Evolutionary conservation across 768 basidiomycete species (phyloP), one percentile per base, ranked within the genome.

Genomic region (Fistulinella prunicolor): DNA sequence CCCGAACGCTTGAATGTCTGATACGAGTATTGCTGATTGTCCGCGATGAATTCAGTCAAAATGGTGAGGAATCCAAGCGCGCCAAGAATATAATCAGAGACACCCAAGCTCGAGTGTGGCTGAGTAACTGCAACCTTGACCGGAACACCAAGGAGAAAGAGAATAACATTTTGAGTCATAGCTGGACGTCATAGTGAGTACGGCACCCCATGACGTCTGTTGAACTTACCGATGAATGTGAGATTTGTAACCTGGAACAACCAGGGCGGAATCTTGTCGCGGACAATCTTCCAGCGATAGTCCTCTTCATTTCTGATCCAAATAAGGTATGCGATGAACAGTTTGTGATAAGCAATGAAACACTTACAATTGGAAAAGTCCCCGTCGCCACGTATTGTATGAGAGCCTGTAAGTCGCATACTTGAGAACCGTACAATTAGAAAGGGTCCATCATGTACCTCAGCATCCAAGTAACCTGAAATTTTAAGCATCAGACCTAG

Each of bases 11-110:
- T 97, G 68, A 83, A 87, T 0, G 79, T 79, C 54, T 91, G 89
- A 67, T 76, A 95, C 3, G 86, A 81, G 66, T 80, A 94, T 58
- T 97, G 95, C 63, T 94, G 90, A 56, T 94, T 93, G 66, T 98
- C 95, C 4, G 94, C 79, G 1, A 78, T 82, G 69, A 89, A 92
- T 62, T 98, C 94, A 29, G 82, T 53, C 2, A 70, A 74, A 38
- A 95, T 65, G 14, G 80, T 69, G 14, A 76, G 46, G 9, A 95
- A 67, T 3, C 85, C 82, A 4, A 85, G 61, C 0, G 65, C 56
- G 7, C 81, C 75, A 24, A 96, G 78, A 20, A 74, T 38, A 54
- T 79, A 77, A 58, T 97, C 94, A 7, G 83, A 78, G 1, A 63
- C 54, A 17, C 71, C 63, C 41, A 90, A 77, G 9, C 71, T 48